phyloP scores from a whole-genome alignment of 1,284 basidiomycete genomes.

The Testicularia cyperi region DNA sequence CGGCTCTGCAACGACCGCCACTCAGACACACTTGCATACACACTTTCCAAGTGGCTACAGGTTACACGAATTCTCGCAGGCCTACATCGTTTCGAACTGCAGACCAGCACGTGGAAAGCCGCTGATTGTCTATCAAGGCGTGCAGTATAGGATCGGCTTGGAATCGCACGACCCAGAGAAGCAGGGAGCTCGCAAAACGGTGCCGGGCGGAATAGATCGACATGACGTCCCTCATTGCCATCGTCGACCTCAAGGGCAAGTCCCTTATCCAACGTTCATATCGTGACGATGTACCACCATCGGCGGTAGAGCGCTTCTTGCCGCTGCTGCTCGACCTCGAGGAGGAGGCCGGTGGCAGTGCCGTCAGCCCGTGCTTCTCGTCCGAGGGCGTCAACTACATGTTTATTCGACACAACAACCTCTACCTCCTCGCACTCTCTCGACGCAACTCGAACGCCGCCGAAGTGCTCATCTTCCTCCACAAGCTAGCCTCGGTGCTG shows the following conservation, averaged over 20 bases:
- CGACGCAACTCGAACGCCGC: conserved; percentile 95
- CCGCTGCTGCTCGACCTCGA: conserved; percentile 94
- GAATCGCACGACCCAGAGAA: no score
- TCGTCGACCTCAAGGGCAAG: conserved; percentile 97
- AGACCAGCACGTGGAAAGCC: no score
- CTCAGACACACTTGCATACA: no score
- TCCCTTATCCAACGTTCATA: conserved; percentile 97
- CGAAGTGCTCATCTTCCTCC: conserved; percentile 94
- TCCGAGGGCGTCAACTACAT: conserved; percentile 78
- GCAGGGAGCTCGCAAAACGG: no score
- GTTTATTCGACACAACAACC: conserved; percentile 96
- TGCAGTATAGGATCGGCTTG: no score
- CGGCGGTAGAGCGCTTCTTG: conserved; percentile 88
- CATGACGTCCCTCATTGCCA: conserved; percentile 71
- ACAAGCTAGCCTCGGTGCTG: conserved; percentile 75
- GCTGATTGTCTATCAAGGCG: no score
- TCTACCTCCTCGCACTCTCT: conserved; percentile 91
- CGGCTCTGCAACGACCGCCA: no score
- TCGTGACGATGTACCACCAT: conserved; percentile 87
- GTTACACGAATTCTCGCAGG: no score
- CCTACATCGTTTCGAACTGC: no score
- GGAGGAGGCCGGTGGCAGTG: conserved; percentile 82
- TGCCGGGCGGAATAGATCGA: no score
- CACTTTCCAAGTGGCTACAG: no score
- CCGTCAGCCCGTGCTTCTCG: conserved; percentile 84